Evolutionary conservation across 805 yeast species (phyloP).

Genomic region (Wickerhamiella qilinensis): DNA sequence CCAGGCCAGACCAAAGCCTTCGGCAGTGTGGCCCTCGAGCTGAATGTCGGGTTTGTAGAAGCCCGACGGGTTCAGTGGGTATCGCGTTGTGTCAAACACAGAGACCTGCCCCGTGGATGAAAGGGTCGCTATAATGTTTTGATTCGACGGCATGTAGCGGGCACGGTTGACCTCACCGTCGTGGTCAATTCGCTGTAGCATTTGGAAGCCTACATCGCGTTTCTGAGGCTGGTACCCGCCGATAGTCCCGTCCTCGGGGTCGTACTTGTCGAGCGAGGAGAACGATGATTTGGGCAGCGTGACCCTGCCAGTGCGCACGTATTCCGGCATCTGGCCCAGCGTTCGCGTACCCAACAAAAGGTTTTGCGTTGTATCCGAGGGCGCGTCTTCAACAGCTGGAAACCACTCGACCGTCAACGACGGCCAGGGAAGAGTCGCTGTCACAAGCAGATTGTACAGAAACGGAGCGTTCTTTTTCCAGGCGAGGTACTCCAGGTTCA

Average conservation of each 20-base stretch:
- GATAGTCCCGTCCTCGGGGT: slow-evolving; percentile 22
- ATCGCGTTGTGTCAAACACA: slow-evolving; percentile 73
- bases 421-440: slow-evolving; percentile 48
- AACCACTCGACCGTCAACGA: slow-evolving; percentile 44
- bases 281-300: slow-evolving; percentile 14
- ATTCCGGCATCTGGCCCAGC: slow-evolving; percentile 38
- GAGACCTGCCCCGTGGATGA: slow-evolving; percentile 49
- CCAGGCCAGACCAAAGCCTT: slow-evolving; percentile 56
- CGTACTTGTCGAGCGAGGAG: slow-evolving; percentile 21
- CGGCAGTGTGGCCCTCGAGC: slow-evolving; percentile 30
- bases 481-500: slow-evolving; percentile 15
- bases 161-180: slow-evolving; percentile 60
- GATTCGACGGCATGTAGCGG: slow-evolving; percentile 69
- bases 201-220: slow-evolving; percentile 16
- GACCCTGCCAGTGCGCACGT: slow-evolving; percentile 25
- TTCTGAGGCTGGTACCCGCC: slow-evolving; percentile 15
- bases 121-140: slow-evolving; percentile 61
- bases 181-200: slow-evolving; percentile 47
- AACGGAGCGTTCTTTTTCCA: slow-evolving; percentile 51
- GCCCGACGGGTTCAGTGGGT: slow-evolving; percentile 32
- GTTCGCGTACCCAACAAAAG: slow-evolving; percentile 51
- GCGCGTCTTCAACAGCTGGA: slow-evolving; percentile 32
- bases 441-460: slow-evolving; percentile 36
- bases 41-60: slow-evolving; percentile 35
- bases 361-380: slow-evolving; percentile 20